Percentiles rank a stretch among this genome's conserved stretches.
Conservation (phyloP, 2,329 filamentous ascomycete genomes). For the Allantophomopsis cytisporea region DNA sequence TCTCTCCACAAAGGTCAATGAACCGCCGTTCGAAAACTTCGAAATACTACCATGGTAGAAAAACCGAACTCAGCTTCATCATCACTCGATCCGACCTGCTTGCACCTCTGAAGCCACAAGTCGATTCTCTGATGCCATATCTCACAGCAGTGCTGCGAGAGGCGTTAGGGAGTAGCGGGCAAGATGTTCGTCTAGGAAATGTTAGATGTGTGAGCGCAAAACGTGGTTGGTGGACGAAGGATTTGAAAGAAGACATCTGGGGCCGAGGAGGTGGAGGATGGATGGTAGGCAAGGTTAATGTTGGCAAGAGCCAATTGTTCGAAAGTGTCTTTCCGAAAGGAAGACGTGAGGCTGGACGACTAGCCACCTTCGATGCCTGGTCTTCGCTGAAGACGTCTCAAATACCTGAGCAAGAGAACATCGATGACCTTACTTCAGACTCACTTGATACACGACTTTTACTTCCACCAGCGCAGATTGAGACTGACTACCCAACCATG, state of each 20-base stretch:
- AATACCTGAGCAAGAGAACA: conserved; percentile 8
- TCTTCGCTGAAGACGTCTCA: not conserved
- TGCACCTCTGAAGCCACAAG: conserved; percentile 69
- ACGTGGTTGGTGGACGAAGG: conserved; percentile 79
- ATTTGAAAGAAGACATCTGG: conserved; percentile 78
- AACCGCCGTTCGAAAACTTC: conserved; percentile 64
- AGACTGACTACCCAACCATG: conserved; percentile 68
- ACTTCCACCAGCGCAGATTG: conserved; percentile 62
- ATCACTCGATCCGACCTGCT: conserved; percentile 82
- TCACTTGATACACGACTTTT: conserved; percentile 27
- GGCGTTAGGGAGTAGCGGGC: conserved; percentile 53
- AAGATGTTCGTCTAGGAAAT: conserved; percentile 73
- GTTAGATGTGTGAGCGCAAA: conserved; percentile 77
- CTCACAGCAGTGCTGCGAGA: conserved; percentile 64
- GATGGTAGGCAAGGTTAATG: conserved; percentile 97
- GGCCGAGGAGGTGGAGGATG: conserved; percentile 74
- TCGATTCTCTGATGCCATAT: conserved; percentile 79
- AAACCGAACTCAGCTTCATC: conserved; percentile 76
- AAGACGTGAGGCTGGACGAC: conserved; percentile 23
- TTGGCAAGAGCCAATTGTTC: conserved; percentile 90
- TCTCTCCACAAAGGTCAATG: conserved; percentile 61
- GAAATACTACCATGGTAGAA: conserved; percentile 52
- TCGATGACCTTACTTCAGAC: conserved; percentile 2
- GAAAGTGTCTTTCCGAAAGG: conserved; percentile 77
- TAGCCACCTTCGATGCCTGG: conserved; percentile 8